Percentiles rank a stretch among this genome's conserved stretches.
phyloP scores from a whole-genome alignment of 495 filamentous ascomycete species.

The Aspergillus bridgeri region DNA sequence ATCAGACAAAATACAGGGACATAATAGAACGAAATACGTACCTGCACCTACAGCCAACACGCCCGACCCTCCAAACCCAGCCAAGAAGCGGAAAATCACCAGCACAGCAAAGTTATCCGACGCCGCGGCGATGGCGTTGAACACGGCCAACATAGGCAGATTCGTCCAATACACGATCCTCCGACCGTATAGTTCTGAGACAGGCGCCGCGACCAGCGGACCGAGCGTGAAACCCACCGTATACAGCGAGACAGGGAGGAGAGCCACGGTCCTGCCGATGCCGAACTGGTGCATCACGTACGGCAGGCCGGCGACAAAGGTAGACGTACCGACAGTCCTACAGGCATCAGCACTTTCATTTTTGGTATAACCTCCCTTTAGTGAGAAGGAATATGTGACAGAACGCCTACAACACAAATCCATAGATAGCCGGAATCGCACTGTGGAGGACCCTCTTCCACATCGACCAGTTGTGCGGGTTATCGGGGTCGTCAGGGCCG shows the following conservation, averaged over 20 bases:
- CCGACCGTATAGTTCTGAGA: conserved; percentile 36
- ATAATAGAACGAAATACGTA: conserved; percentile 19
- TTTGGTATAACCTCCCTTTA: no score
- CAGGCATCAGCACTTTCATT: no score
- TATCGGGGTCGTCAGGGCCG: no score
- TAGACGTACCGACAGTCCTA: no score
- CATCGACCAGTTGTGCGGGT: no score
- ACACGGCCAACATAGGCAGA: conserved; percentile 32
- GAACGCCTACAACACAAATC: no score
- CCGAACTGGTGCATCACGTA: no score
- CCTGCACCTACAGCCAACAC: conserved; percentile 17
- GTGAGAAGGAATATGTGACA: no score
- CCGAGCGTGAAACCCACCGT: conserved; percentile 24
- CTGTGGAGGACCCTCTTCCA: no score
- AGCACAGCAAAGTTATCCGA: conserved; percentile 29
- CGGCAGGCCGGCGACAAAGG: no score
- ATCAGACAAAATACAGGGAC: not conserved
- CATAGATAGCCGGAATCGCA: no score
- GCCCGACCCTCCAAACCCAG: conserved; percentile 27
- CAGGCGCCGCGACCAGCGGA: conserved; percentile 27
- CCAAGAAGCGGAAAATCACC: conserved; percentile 36
- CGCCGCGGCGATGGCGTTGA: conserved; percentile 35
- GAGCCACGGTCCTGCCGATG: no score
- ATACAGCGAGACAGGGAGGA: conserved; percentile 9
- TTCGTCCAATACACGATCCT: conserved; percentile 25